Base-by-base conservation (phyloP, 371 early-diverging fungal species). In the Haplosporangium sp. region DNA sequence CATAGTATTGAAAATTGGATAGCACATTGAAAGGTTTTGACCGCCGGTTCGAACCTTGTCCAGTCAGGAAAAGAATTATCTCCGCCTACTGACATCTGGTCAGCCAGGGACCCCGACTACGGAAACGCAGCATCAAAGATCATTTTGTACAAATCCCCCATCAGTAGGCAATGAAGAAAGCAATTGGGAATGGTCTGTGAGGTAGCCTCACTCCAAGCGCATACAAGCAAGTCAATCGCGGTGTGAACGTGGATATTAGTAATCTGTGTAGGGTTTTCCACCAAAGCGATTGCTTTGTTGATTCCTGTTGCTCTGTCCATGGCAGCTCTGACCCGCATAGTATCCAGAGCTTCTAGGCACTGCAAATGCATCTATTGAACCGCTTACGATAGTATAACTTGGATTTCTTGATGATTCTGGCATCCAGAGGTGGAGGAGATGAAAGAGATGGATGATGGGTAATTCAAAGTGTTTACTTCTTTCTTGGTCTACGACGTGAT, bases 351-450 rank as follows among this genome's bases (percentile, higher is more conserved):
- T 18, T 55, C 55, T n/a, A 55, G 38, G 16, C 55, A 41, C 29
- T 40, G 14, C 40, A 55, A 20, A 55, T 36, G 40, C 55, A 55
- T 38, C 55, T 29, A 55, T 55, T 55, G 55, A 38, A 38, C 40
- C 55, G 37, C 16, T 55, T 38, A 38, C 55, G 40, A 55, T 38
- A 55, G 40, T 55, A 53, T 5, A 53, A 23, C 36, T 53, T 53
- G 54, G 29, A 29, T 23, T 53, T 53, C 23, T 29, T 16, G 20
- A 53, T 53, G 5, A 53, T 38, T 55, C 55, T 40, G 37, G 40
- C 55, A 38, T 55, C 55, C 3, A 54, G 29, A n/a, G n/a, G n/a
- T n/a, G n/a, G n/a, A n/a, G n/a, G n/a, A n/a, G n/a, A n/a, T n/a
- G n/a, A n/a, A n/a, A n/a, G n/a, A n/a, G n/a, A n/a, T n/a, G n/a